Evolutionary conservation across 805 yeast species (phyloP), one percentile per base, ranked within the genome.

Genomic region (Pichia cabralensis): DNA sequence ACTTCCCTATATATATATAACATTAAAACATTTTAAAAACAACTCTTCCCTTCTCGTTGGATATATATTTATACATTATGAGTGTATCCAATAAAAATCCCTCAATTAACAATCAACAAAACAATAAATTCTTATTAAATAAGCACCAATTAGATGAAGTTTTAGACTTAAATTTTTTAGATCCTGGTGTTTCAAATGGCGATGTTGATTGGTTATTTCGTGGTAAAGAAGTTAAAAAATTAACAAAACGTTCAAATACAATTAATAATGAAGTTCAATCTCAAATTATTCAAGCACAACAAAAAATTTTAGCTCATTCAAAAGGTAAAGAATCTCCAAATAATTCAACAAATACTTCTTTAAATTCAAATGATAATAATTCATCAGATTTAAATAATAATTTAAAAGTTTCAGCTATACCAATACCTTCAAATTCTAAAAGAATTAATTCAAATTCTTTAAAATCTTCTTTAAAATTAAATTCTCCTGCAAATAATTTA

Each of bases 181-280:
- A 52, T 24, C 55, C 60, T 3, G 81, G 82, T 5, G 82, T 76
- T 3, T 61, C 79, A 33, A 76, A 78, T 47, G 79, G 82, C 28
- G 89, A 81, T 45, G 86, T 82, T 10, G 94, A 81, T 49, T 82
- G 94, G 94, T 61, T 82, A 19, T 81, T 81, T 50, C 64, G 85
- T 47, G 88, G 88, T n/a, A 77, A 77, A 50, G 75, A 77, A 26
- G 64, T 55, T 22, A 74, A 71, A 57, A 74, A 70, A 42, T 49
- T 68, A 31, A 59, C 69, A 26, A 69, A 68, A 44, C 67, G 63
- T 44, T 49, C 54, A 19, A 49, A 48, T 30, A 46, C 49, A 11
- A 43, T 55, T 9, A 50, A 50, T 31, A 46, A 40, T 25, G 59
- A 54, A 22, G 58, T 50, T 15, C 55, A 55, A 37, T 48, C 55